phyloP scores from a whole-genome alignment of 306 rosid species.

The Nissolia schottii region DNA sequence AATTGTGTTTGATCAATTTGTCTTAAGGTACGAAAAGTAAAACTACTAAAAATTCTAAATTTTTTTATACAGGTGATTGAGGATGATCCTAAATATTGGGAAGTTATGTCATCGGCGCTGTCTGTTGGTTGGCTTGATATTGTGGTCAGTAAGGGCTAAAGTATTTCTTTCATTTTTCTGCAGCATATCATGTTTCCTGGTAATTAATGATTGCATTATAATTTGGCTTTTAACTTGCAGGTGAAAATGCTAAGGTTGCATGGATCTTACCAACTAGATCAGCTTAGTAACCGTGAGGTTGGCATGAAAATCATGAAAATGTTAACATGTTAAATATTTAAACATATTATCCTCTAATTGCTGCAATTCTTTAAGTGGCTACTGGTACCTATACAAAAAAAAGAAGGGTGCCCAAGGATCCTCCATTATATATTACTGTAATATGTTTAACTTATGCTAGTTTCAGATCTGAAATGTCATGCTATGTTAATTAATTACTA shows the following conservation, averaged over 20 bases:
- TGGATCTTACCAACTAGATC: slow-evolving; percentile 82
- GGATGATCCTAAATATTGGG: slow-evolving; percentile 83
- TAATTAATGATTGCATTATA: slow-evolving; percentile 7
- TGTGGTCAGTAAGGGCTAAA: slow-evolving; percentile 59
- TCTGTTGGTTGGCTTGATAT: slow-evolving; percentile 95
- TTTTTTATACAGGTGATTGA: slow-evolving; percentile 63
- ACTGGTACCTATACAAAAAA: too few relatives aligned
- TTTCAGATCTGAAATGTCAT: not conserved
- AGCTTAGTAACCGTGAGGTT: slow-evolving; percentile 89
- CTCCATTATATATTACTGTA: too few relatives aligned
- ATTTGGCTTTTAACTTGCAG: slow-evolving; percentile 43
- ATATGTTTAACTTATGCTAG: not conserved
- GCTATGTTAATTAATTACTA: not conserved
- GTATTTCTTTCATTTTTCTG: slow-evolving; percentile 17
- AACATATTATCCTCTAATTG: not conserved
- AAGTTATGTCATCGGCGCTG: slow-evolving; percentile 63
- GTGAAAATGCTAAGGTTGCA: slow-evolving; percentile 87
- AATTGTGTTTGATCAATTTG: slow-evolving; percentile 18
- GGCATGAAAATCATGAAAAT: slow-evolving; percentile 34
- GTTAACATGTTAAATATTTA: not conserved
- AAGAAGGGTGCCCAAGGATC: too few relatives aligned
- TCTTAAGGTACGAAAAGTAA: slow-evolving; percentile 12
- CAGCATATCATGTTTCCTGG: slow-evolving; percentile 20
- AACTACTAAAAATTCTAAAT: slow-evolving; percentile 22
- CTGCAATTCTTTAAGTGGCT: too few relatives aligned